Percentiles rank a stretch among this genome's conserved stretches.
Evolutionary conservation across 257 asterid genomes (phyloP).

Genomic region (Phtheirospermum japonicum): DNA sequence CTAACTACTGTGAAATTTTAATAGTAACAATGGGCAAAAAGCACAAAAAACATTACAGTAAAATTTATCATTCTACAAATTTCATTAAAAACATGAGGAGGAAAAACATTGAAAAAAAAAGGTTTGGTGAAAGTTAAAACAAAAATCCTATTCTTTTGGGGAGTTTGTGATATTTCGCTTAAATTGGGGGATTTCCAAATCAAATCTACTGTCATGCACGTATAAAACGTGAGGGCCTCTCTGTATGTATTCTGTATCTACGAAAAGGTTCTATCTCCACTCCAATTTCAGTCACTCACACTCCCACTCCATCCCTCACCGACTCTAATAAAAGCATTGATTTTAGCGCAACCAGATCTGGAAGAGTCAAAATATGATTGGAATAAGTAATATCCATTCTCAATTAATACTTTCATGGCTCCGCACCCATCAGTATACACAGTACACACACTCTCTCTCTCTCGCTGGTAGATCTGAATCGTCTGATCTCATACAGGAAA

Average conservation of each 20-base stretch:
- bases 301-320: background rate
- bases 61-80: too few species aligned
- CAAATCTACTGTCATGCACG: slow-evolving; percentile 3
- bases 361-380: slow-evolving; percentile 27
- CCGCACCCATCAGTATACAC: background rate
- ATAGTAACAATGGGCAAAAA: too few species aligned
- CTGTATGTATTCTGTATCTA: background rate
- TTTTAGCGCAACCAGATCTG: slow-evolving; percentile 9
- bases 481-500: slow-evolving; percentile 15
- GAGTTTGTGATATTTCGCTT: background rate
- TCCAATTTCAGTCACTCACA: slow-evolving; percentile 30
- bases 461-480: slow-evolving; percentile 31
- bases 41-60: too few species aligned
- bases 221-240: slow-evolving; percentile 20
- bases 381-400: slow-evolving; percentile 28
- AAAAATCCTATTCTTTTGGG: background rate
- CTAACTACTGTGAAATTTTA: too few species aligned
- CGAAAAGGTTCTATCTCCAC: slow-evolving; percentile 25
- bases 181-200: background rate
- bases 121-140: background rate
- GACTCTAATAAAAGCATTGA: too few species aligned
- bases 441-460: slow-evolving; percentile 18
- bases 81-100: too few species aligned
- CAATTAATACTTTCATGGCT: slow-evolving; percentile 26
- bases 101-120: background rate